phyloP scores from a whole-genome alignment of 148 eudicot genomes.

The Silene latifolia region DNA sequence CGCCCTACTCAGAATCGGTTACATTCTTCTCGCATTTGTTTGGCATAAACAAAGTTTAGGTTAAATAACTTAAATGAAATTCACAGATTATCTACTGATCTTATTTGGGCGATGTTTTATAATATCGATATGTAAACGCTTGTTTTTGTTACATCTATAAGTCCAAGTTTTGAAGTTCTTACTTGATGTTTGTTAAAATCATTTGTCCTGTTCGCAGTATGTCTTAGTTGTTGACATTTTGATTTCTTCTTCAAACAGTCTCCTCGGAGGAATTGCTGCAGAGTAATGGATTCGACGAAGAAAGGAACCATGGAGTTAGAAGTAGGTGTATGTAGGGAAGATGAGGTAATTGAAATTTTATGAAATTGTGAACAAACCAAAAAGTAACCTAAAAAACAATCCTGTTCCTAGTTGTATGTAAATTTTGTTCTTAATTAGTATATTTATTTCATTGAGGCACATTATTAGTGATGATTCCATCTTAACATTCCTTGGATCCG shows the following conservation, averaged over 20 bases:
- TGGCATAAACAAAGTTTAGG: too few relatives aligned
- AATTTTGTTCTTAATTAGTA: neutral
- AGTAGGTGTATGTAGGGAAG: slow-evolving; percentile 60
- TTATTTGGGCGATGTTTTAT: too few relatives aligned
- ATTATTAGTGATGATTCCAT: slow-evolving; percentile 9
- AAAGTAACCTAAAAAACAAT: neutral
- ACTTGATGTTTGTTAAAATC: neutral
- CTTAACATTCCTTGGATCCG: slow-evolving; percentile 12
- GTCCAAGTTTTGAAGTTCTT: neutral
- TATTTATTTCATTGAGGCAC: slow-evolving; percentile 1
- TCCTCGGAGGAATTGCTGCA: slow-evolving; percentile 82
- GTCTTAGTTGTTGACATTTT: neutral
- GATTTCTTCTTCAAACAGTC: slow-evolving; percentile 41
- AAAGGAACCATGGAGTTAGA: slow-evolving; percentile 54
- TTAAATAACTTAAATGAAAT: too few relatives aligned
- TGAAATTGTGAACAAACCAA: slow-evolving; percentile 8
- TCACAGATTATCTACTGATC: too few relatives aligned
- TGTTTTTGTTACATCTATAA: neutral
- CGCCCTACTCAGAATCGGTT: too few relatives aligned
- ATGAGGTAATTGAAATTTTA: slow-evolving; percentile 53
- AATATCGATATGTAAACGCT: neutral
- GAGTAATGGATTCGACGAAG: slow-evolving; percentile 38
- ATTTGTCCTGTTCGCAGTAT: neutral
- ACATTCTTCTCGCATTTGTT: too few relatives aligned
- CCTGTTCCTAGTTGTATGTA: slow-evolving; percentile 8